A percentile compares a stretch with the other conserved stretches of the same genome.
These are phyloP conservation scores for Blastobotrys niveus DNA, from an alignment of 1,139 yeast genomes.

Conservation along the genomic window DNA sequence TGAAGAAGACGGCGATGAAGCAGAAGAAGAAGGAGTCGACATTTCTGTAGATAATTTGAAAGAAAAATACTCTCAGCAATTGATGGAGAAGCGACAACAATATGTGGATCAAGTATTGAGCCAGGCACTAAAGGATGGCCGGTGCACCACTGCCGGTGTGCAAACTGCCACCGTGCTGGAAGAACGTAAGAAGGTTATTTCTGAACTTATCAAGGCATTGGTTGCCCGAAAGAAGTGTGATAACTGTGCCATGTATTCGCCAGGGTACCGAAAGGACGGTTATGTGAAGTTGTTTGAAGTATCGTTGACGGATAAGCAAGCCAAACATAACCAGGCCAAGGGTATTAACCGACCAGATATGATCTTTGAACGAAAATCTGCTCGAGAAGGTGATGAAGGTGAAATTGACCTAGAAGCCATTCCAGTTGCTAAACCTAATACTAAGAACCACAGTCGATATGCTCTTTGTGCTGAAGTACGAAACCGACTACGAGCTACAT, in stretches of 20 bases:
- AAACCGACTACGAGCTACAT: conserved; percentile 68
- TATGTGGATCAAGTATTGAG: conserved; percentile 69
- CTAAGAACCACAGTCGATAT: conserved; percentile 67
- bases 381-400: conserved; percentile 24
- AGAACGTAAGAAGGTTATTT: conserved; percentile 73
- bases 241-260: conserved; percentile 93
- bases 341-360: conserved; percentile 72
- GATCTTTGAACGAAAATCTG: conserved; percentile 40
- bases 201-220: conserved; percentile 67
- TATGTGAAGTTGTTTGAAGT: conserved; percentile 87
- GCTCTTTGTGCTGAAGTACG: conserved; percentile 82
- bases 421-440: conserved; percentile 41
- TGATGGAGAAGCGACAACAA: conserved; percentile 55
- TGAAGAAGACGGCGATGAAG: conserved; percentile 31
- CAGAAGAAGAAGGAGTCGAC: conserved; percentile 35
- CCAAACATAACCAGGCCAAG: conserved; percentile 70
- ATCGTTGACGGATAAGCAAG: conserved; percentile 73
- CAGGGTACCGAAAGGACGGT: conserved; percentile 92
- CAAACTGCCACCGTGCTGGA: conserved; percentile 80
- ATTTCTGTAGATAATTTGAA: conserved; percentile 14
- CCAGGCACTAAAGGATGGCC: conserved; percentile 72
- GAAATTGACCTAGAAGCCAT: conserved; percentile 26
- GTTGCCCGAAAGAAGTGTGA: conserved; percentile 82
- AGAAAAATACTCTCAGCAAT: conserved; percentile 31
- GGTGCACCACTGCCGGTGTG: conserved; percentile 59